These are phyloP conservation scores for Cyberlindnera misumaiensis DNA, from an alignment of 805 yeast genomes.

Conservation along the genomic window DNA sequence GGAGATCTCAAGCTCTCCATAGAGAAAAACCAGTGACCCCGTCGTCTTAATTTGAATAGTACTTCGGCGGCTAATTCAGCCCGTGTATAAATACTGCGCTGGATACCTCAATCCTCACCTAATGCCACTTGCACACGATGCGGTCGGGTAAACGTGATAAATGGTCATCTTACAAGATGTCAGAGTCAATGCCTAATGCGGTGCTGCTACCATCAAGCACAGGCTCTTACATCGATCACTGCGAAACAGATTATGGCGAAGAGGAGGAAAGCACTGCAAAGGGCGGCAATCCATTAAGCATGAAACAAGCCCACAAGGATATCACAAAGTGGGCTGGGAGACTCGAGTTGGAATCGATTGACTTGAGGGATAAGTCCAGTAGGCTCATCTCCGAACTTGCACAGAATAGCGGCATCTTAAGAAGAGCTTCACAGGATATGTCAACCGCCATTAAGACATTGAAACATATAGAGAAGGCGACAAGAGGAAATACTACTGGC, in stretches of 20 bases:
- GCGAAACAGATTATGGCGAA: constrained; percentile 8
- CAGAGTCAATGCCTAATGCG: background rate
- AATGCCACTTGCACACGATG: too few species aligned
- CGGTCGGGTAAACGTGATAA: too few species aligned
- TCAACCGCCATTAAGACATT: background rate
- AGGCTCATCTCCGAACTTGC: constrained; percentile 11
- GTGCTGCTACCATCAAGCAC: too few species aligned
- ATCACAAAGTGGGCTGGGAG: constrained; percentile 43
- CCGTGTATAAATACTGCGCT: too few species aligned
- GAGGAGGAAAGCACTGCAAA: constrained; percentile 3
- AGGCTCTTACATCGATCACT: background rate
- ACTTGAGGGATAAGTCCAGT: constrained; percentile 28
- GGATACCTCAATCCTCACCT: too few species aligned
- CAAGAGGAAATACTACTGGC: background rate
- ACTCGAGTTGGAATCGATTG: constrained; percentile 42
- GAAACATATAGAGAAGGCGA: background rate
- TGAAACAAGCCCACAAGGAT: constrained; percentile 28
- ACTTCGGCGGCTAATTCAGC: constrained; percentile 6
- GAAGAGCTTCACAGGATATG: constrained; percentile 4
- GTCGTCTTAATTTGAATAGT: background rate
- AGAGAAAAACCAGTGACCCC: background rate
- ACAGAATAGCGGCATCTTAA: constrained; percentile 8
- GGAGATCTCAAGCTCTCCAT: constrained; percentile 5
- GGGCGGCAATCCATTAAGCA: constrained; percentile 1
- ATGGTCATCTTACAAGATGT: background rate